Conservation (phyloP, 2,329 filamentous ascomycete species). For the Claviceps purpurea region DNA sequence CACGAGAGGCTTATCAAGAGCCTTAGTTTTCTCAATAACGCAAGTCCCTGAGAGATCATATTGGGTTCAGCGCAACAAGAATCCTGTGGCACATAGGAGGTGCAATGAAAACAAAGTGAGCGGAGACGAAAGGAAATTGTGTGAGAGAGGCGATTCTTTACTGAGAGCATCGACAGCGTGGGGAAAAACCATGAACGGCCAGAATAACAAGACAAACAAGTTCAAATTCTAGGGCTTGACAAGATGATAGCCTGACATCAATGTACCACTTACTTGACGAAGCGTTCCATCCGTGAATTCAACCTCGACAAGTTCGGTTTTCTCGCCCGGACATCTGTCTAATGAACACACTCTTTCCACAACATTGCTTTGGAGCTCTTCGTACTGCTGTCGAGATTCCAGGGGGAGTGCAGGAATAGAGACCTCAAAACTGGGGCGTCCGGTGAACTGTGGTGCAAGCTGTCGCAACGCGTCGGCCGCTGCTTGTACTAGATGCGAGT, state of each 20-base stretch:
- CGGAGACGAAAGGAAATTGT: not conserved
- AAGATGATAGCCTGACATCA: not conserved
- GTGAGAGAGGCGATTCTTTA: too few species aligned
- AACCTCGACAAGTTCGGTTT: conserved; percentile 19
- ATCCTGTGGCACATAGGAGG: not conserved
- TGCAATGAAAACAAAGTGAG: not conserved
- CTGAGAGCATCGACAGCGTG: too few species aligned
- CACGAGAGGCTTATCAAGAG: not conserved
- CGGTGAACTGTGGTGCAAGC: not conserved
- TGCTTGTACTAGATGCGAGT: not conserved
- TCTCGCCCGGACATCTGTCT: conserved; percentile 12
- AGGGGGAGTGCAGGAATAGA: conserved; percentile 15
- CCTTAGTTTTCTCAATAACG: not conserved
- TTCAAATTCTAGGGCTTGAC: too few species aligned
- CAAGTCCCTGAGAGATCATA: not conserved
- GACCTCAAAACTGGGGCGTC: conserved; percentile 15
- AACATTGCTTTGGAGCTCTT: conserved; percentile 19
- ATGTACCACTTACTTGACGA: conserved; percentile 22
- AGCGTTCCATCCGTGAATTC: conserved; percentile 34
- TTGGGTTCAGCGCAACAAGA: not conserved
- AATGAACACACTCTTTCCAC: conserved; percentile 24
- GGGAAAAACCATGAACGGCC: too few species aligned
- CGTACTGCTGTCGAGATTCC: conserved; percentile 18
- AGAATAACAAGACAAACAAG: too few species aligned
- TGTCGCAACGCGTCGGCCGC: not conserved